Evolutionary conservation across 108 stramenopile species (phyloP), one percentile per base, ranked within the genome.

Genomic region (Cyclostephanos tholiformis): DNA sequence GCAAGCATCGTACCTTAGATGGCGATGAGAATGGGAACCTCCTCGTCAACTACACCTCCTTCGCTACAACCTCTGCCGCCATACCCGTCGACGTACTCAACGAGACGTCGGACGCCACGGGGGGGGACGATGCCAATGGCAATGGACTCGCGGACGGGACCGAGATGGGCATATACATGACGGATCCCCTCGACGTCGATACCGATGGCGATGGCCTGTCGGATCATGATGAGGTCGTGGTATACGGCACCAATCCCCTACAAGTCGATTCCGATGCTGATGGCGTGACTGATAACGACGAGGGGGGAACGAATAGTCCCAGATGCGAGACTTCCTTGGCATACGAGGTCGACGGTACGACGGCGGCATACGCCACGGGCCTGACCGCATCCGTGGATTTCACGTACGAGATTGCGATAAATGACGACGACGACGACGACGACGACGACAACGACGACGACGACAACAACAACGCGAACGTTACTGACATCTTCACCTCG

Each of bases 131-230:
- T 23, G 30, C 53, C 23, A 67, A 69, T 27, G 51, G 35, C n/a
- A 67, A 69, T 48, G 67, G 67, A 20, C 32, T 74, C 19, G 25
- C 41, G 13, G 72, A 74, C 29, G 17, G 26, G 19, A 66, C 55
- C 23, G 72, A 74, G 67, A 66, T 53, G 13, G 32, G 29, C n/a
- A 55, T 56, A 55, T 38, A 69, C 6, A 66, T 65, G 13, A 74
- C 72, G 5, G 23, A 68, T 39, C 72, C 72, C 32, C 19, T 30
- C 30, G 56, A 23, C 11, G 11, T 55, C 23, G 72, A 74, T 30
- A 55, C 26, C 10, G 72, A 74, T 36, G 67, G 67, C 12, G 72
- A 74, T 16, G 72, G 72, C 30, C 17, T 74, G 30, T 58, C 22
- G 4, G 72, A 74, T n/a, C n/a, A n/a, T n/a, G n/a, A n/a, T n/a